Evolutionary conservation across 257 asterid species (phyloP).

Genomic region (Nicotiana sylvestris): DNA sequence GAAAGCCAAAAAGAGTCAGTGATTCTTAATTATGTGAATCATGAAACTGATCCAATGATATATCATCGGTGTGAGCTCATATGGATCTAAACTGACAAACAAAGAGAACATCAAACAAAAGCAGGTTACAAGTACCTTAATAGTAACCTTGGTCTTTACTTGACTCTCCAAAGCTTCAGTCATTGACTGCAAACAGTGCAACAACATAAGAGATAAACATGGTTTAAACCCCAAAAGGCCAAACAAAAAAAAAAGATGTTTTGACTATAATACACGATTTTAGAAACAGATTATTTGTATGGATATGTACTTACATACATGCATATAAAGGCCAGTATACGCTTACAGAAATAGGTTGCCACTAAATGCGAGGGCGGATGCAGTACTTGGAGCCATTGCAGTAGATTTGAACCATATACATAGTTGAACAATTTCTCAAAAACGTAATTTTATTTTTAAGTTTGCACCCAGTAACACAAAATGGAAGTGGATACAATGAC

Average conservation of each 20-base stretch:
- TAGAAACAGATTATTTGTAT: not conserved
- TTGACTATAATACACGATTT: not conserved
- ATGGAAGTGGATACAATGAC: not conserved
- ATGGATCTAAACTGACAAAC: not conserved
- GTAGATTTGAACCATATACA: not conserved
- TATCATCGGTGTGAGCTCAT: not conserved
- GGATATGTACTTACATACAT: not conserved
- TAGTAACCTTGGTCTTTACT: constrained; percentile 71
- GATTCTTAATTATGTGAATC: not conserved
- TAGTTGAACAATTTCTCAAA: not conserved
- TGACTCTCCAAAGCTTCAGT: constrained; percentile 75
- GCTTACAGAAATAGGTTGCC: not conserved
- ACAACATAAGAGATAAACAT: not conserved
- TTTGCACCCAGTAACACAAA: not conserved
- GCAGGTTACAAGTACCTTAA: constrained; percentile 44
- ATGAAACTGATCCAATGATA: not conserved
- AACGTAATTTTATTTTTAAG: not conserved
- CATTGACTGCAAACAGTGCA: constrained; percentile 54
- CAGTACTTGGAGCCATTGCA: not conserved
- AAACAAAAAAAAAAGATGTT: not conserved
- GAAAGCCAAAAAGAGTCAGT: not conserved
- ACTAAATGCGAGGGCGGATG: not conserved
- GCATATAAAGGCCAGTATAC: not conserved
- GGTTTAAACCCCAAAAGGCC: not conserved
- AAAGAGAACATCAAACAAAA: not conserved